Evolutionary conservation across 805 yeast species (phyloP).

Genomic region (Wickerhamomyces queroliae): DNA sequence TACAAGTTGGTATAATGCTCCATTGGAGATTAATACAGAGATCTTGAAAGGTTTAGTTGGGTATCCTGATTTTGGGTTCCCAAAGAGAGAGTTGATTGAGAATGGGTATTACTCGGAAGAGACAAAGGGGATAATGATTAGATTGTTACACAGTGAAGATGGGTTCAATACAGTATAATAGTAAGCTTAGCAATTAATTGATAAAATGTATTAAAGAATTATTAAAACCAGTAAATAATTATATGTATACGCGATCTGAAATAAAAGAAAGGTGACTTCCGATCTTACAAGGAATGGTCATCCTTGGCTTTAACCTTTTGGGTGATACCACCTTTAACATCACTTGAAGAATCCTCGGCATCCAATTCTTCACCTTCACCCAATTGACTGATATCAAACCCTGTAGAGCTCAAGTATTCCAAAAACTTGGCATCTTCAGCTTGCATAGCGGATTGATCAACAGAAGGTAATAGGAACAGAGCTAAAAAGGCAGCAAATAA

Average conservation of each 20-base stretch:
- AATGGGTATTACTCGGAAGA: constrained; percentile 8
- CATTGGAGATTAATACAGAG: constrained; percentile 17
- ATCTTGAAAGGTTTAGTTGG: constrained; percentile 1
- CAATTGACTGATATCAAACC: constrained; percentile 61
- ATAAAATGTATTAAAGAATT: neutral
- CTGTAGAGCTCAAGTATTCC: constrained; percentile 58
- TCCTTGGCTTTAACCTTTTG: neutral
- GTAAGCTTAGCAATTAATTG: too few relatives aligned
- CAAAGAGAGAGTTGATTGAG: constrained; percentile 6
- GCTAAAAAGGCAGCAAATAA: constrained; percentile 65
- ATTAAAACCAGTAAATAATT: too few relatives aligned
- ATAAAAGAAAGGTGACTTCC: neutral
- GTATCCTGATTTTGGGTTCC: constrained; percentile 9
- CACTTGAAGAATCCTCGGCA: constrained; percentile 2
- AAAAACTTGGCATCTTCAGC: constrained; percentile 72
- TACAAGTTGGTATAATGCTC: constrained; percentile 49
- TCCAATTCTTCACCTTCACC: constrained; percentile 26
- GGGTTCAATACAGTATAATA: neutral
- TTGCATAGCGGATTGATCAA: constrained; percentile 78
- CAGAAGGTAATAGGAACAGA: constrained; percentile 67
- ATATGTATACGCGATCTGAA: too few relatives aligned
- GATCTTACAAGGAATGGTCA: neutral
- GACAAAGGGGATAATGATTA: constrained; percentile 8
- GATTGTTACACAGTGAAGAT: constrained; percentile 6
- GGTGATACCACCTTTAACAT: neutral